Evolutionary conservation across 1,139 yeast species (phyloP).

Genomic region (Arxiozyma slooffiae): DNA sequence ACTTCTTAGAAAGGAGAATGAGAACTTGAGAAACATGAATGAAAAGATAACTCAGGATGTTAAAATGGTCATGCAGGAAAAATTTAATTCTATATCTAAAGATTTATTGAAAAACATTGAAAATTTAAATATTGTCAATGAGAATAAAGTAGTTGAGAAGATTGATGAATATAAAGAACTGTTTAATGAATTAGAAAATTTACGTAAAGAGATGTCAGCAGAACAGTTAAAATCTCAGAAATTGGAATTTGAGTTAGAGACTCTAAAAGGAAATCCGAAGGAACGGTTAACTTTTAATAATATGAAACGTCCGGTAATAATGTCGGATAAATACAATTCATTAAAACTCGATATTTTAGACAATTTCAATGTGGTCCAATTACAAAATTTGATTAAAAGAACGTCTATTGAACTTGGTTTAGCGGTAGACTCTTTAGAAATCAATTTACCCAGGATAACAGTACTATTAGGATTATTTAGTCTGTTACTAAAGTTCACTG

Average conservation of each 20-base stretch:
- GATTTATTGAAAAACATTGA: not conserved
- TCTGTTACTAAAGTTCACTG: not conserved
- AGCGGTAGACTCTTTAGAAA: not conserved
- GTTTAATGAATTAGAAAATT: not conserved
- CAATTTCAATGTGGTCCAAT: constrained; percentile 15
- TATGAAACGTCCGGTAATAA: constrained; percentile 4
- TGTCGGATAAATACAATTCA: not conserved
- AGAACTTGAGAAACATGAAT: not conserved
- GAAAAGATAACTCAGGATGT: not conserved
- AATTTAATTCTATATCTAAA: not conserved
- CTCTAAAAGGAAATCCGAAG: not conserved
- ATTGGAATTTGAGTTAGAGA: not conserved
- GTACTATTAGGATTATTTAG: not conserved
- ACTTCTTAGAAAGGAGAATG: not conserved
- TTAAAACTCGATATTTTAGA: constrained; percentile 6
- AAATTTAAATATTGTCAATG: not conserved
- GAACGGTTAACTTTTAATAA: constrained; percentile 4
- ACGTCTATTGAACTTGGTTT: not conserved
- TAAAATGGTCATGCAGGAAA: not conserved
- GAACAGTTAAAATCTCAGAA: not conserved
- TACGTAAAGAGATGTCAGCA: not conserved
- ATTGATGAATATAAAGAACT: not conserved
- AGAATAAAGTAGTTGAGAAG: not conserved
- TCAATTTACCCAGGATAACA: not conserved
- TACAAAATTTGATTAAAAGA: constrained; percentile 27